phyloP scores from a whole-genome alignment of 306 rosid genomes.

The Mucuna pruriens region DNA sequence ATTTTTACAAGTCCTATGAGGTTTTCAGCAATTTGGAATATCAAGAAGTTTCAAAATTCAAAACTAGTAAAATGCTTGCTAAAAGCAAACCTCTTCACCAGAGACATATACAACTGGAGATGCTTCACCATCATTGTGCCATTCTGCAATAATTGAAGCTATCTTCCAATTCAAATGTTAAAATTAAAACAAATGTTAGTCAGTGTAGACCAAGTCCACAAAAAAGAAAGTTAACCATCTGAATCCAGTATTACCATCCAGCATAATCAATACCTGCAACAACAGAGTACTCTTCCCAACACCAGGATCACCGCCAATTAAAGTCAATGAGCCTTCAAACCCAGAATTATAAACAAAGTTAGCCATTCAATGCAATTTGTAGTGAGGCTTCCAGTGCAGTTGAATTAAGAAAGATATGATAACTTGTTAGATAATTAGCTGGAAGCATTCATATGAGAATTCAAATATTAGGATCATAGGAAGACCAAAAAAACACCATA shows the following conservation, averaged over 20 bases:
- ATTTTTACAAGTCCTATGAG: background rate
- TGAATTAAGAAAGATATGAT: background rate
- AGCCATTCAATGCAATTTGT: conserved; percentile 1
- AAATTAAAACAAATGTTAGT: conserved; percentile 28
- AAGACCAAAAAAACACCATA: background rate
- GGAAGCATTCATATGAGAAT: conserved; percentile 27
- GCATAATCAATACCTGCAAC: conserved; percentile 68
- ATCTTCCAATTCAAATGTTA: conserved; percentile 55
- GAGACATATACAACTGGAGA: conserved; percentile 85
- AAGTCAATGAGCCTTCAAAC: conserved; percentile 81
- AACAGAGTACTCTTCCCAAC: conserved; percentile 94
- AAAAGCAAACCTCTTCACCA: conserved; percentile 89
- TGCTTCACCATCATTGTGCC: conserved; percentile 47
- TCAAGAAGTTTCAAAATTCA: background rate
- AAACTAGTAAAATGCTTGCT: conserved; percentile 15
- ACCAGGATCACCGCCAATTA: conserved; percentile 98
- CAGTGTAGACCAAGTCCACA: background rate
- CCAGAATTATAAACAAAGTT: conserved; percentile 42
- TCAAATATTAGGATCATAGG: conserved; percentile 8
- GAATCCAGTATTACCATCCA: conserved; percentile 26
- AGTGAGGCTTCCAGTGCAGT: conserved; percentile 7
- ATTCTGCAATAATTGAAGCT: conserved; percentile 79
- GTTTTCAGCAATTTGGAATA: conserved; percentile 3
- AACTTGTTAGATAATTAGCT: conserved; percentile 23
- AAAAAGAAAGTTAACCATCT: conserved; percentile 18